phyloP scores from a whole-genome alignment of 441 rosid genomes.

The Eutrema salsugineum region DNA sequence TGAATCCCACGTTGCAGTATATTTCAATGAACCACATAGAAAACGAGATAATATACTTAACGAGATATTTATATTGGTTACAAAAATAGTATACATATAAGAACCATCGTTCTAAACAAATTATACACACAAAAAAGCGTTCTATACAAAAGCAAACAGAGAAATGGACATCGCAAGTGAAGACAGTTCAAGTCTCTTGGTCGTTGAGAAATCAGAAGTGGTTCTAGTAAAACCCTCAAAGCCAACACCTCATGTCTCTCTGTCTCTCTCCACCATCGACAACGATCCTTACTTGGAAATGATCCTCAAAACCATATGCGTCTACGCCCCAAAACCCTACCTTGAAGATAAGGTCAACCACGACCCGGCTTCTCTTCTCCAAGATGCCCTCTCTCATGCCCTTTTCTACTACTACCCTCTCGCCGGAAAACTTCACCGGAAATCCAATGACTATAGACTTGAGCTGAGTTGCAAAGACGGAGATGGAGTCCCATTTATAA shows the following conservation, averaged over 20 bases:
- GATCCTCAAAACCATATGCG: conserved; percentile 35
- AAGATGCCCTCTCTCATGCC: neutral
- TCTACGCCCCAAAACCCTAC: neutral
- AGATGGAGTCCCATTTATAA: conserved; percentile 21
- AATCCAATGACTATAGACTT: neutral
- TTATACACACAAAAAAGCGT: too few species aligned
- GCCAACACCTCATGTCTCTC: conserved; percentile 35
- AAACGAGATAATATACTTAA: too few species aligned
- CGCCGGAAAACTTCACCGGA: conserved; percentile 12
- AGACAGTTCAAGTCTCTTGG: neutral
- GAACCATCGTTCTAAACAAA: neutral
- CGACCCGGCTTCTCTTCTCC: neutral
- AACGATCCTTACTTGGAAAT: conserved; percentile 33
- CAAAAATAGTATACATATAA: too few species aligned
- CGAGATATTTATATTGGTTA: too few species aligned
- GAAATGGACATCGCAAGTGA: neutral
- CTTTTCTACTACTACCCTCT: conserved; percentile 14
- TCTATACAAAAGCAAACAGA: too few species aligned
- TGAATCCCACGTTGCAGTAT: too few species aligned
- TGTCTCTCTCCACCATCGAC: conserved; percentile 45
- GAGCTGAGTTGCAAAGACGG: neutral
- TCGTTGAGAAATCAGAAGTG: conserved; percentile 34
- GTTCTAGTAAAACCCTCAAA: conserved; percentile 38
- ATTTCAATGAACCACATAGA: too few species aligned
- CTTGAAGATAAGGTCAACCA: neutral